Evolutionary conservation across 2,329 filamentous ascomycete genomes (phyloP).

Genomic region (Calcarisporium arbuscula): DNA sequence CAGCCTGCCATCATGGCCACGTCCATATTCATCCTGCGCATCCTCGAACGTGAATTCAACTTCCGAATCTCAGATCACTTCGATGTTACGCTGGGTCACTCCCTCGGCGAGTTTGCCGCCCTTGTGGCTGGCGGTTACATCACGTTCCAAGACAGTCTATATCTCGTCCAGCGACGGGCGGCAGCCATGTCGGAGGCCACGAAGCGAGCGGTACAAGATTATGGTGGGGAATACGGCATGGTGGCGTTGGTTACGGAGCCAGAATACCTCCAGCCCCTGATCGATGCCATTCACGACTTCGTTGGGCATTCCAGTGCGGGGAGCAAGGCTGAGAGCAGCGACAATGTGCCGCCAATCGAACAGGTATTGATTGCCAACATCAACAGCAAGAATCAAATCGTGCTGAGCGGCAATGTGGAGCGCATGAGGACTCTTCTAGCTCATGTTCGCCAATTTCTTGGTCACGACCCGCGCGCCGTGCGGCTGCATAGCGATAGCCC

Average conservation of each 20-base stretch:
- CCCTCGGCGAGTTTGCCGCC: conserved; percentile 87
- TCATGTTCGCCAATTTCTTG: conserved; percentile 81
- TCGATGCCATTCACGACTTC: conserved; percentile 72
- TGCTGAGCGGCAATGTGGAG: conserved; percentile 80
- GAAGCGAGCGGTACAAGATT: conserved; percentile 53
- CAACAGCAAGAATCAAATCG: conserved; percentile 95
- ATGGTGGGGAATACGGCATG: conserved; percentile 87
- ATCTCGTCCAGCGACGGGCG: conserved; percentile 69
- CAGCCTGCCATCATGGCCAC: conserved; percentile 97
- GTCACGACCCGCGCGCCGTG: conserved; percentile 85
- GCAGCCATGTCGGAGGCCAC: conserved; percentile 80
- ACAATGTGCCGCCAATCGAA: conserved; percentile 68
- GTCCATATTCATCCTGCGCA: conserved; percentile 79
- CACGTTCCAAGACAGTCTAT: conserved; percentile 68
- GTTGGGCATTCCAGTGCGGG: conserved; percentile 62
- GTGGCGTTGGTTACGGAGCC: conserved; percentile 86
- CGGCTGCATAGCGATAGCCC: conserved; percentile 80
- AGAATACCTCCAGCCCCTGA: conserved; percentile 61
- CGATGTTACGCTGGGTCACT: conserved; percentile 84
- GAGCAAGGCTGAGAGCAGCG: conserved; percentile 59
- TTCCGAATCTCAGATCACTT: conserved; percentile 66
- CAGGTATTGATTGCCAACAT: conserved; percentile 90
- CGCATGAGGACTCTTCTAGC: conserved; percentile 75
- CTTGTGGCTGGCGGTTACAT: conserved; percentile 80
- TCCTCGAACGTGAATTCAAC: conserved; percentile 78